A percentile compares a stretch with the other conserved stretches of the same genome.
Evolutionary conservation across 768 basidiomycete genomes (phyloP).

Genomic region (Podaxis carcinomalis): DNA sequence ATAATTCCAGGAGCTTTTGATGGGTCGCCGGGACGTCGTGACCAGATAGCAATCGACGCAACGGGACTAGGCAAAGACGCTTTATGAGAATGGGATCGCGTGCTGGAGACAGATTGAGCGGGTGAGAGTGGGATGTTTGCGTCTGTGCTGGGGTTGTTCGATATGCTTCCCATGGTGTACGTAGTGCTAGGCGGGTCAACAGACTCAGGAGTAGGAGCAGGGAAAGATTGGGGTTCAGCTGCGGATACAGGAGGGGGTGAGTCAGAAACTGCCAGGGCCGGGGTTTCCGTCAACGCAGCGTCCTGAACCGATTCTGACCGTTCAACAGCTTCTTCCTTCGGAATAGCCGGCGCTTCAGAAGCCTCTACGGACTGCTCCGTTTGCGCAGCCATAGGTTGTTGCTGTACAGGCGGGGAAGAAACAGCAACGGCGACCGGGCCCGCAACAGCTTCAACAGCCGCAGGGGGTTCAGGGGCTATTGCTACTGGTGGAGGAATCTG

Average conservation of each 20-base stretch:
- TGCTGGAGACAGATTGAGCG: conserved; percentile 12
- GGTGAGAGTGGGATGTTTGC: not conserved
- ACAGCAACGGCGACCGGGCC: not conserved
- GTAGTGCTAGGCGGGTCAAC: conserved; percentile 18
- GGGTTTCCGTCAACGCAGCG: not conserved
- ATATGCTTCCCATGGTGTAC: conserved; percentile 22
- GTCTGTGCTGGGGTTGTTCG: conserved; percentile 3
- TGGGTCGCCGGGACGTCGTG: conserved; percentile 64
- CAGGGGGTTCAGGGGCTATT: not conserved
- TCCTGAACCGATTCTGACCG: not conserved
- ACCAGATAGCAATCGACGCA: conserved; percentile 61
- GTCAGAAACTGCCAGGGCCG: not conserved
- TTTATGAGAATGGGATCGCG: conserved; percentile 11
- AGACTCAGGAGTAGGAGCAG: not conserved
- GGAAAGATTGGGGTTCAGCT: not conserved
- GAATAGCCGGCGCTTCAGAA: not conserved
- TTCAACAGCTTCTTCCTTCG: not conserved
- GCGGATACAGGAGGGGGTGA: not conserved
- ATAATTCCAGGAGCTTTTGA: conserved; percentile 64
- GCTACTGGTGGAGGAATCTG: conserved; percentile 1
- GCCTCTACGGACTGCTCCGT: not conserved
- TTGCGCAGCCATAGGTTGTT: not conserved
- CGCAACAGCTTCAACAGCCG: not conserved
- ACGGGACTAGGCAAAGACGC: conserved; percentile 14
- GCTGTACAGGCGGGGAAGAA: not conserved